These are phyloP conservation scores for Rhododendron mucronatum DNA, from an alignment of 148 eudicot species.

Conservation along the genomic window DNA sequence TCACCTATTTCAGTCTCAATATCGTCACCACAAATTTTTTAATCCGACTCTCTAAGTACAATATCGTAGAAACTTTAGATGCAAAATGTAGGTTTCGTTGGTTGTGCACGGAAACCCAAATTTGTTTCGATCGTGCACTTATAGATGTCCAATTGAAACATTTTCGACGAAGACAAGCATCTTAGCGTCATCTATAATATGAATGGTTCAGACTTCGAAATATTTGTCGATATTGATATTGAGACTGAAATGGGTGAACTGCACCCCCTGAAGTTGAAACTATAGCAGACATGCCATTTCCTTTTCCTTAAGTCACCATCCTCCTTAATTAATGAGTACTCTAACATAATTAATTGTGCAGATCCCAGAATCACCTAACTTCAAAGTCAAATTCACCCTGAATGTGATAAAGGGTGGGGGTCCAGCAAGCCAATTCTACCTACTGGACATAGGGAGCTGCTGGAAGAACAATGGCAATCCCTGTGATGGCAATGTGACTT, in stretches of 20 bases:
- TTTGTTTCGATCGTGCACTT: neutral
- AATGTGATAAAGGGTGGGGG: conserved; percentile 52
- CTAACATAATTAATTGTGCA: neutral
- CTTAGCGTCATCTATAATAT: neutral
- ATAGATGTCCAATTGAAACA: neutral
- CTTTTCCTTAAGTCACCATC: neutral
- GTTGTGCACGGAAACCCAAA: neutral
- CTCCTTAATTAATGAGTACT: neutral
- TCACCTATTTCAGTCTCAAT: neutral
- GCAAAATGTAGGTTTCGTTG: neutral
- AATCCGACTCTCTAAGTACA: neutral
- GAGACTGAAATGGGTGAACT: no score
- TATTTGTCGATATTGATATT: neutral
- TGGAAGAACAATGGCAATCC: conserved; percentile 60
- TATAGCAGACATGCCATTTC: neutral
- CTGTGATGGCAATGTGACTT: conserved; percentile 39
- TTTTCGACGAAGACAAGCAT: neutral
- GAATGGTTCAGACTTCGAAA: neutral
- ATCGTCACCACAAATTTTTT: neutral
- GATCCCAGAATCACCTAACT: conserved; percentile 52
- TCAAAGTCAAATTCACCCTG: conserved; percentile 41
- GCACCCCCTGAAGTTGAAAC: neutral
- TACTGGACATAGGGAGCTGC: conserved; percentile 60
- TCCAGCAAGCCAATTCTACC: conserved; percentile 42
- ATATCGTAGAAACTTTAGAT: neutral